Evolutionary conservation across 305 asterid genomes (phyloP), one percentile per base, ranked within the genome.

Genomic region (Solanum hybrid): DNA sequence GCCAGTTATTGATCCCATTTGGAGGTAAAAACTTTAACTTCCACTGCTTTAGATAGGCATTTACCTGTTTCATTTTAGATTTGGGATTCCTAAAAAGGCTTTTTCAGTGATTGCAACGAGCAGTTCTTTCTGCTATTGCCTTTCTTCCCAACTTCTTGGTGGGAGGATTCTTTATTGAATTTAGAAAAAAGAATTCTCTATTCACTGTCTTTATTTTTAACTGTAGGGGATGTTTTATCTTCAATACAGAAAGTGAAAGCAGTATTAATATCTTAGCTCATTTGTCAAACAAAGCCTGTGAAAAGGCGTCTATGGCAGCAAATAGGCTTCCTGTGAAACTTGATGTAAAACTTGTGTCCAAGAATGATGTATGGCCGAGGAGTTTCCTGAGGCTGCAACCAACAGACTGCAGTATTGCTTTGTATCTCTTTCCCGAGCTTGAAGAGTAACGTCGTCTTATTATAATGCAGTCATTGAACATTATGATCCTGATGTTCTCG

Each of bases 211-310:
- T 82, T 82, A 51, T 17, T 51, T 78, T 84, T 87, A 91, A 45
- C 75, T 84, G 89, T 90, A 94, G 96, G 91, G 96, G 95, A 56
- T 91, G 92, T 90, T 93, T 93, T 86, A 80, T 29, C 69, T 91
- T 94, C 81, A 88, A 86, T 40, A 19, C 76, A 19, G 87, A 85
- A 56, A 56, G 87, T 56, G 87, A 91, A 84, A 78, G 85, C 73
- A 91, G 91, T 64, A 89, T 93, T 76, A 79, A 87, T 85, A 60
- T 94, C 35, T 45, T 92, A 80, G 95, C 94, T 64, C 94, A 92
- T 89, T 89, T 91, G 87, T 92, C 93, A 10, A 91, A 88, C 90
- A 91, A 86, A 82, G 93, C 93, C 75, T 80, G 92, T 89, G 71
- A 85, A 72, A 88, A 91, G 90, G 94, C 90, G 86, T 78, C 45